Evolutionary conservation across 371 early-diverging fungal genomes (phyloP).

Genomic region (Mortierella sp.): DNA sequence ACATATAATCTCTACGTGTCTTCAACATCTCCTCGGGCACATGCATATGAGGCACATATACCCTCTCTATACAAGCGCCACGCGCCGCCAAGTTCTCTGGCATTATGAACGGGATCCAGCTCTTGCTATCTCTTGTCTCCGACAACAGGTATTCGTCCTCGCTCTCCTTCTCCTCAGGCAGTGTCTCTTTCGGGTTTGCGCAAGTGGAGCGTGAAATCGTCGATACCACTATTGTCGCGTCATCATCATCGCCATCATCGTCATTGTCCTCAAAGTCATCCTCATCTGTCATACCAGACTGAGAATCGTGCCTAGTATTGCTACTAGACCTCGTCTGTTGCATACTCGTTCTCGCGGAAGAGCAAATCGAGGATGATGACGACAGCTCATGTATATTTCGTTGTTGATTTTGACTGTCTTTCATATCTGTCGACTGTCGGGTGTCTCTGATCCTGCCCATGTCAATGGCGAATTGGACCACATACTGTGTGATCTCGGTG

Average conservation of each 20-base stretch:
- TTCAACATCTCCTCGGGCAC: slow-evolving; percentile 50
- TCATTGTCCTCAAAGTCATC: too few relatives aligned
- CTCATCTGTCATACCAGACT: neutral
- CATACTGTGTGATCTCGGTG: slow-evolving; percentile 78
- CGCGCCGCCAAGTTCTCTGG: slow-evolving; percentile 31
- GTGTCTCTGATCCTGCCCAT: slow-evolving; percentile 58
- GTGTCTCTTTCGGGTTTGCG: neutral
- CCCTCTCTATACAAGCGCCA: slow-evolving; percentile 18
- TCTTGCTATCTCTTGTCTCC: slow-evolving; percentile 24
- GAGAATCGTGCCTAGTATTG: too few relatives aligned
- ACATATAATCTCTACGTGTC: too few relatives aligned
- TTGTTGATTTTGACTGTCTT: slow-evolving; percentile 2
- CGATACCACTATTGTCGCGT: neutral
- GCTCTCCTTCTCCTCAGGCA: slow-evolving; percentile 10
- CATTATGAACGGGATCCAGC: slow-evolving; percentile 30
- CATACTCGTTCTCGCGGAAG: slow-evolving; percentile 4
- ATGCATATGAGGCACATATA: slow-evolving; percentile 43
- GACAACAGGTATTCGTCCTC: slow-evolving; percentile 12
- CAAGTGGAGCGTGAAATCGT: neutral
- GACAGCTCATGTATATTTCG: neutral
- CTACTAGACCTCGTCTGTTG: too few relatives aligned
- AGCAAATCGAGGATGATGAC: too few relatives aligned
- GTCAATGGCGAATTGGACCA: slow-evolving; percentile 73
- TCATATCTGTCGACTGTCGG: slow-evolving; percentile 20
- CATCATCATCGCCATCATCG: slow-evolving; percentile 1